A percentile compares a stretch with the other conserved stretches of the same genome.
Evolutionary conservation across 2,329 filamentous ascomycete species (phyloP).

Genomic region (Cladophialophora yegresii): DNA sequence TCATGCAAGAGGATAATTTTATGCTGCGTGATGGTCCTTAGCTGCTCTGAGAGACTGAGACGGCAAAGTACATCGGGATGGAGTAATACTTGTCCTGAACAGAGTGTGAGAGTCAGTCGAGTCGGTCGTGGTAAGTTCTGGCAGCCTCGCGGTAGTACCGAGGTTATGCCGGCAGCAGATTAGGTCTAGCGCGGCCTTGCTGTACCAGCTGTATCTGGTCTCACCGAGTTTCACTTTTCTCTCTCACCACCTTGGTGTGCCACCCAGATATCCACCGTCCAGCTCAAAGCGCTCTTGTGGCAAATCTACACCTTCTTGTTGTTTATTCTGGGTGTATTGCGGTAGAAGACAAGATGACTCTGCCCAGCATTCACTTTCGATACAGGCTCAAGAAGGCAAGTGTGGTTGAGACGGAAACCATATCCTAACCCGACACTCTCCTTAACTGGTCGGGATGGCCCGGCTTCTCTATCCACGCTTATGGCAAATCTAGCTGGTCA

Average conservation of each 20-base stretch:
- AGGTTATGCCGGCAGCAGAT: background rate
- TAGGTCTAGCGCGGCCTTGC: conserved; percentile 6
- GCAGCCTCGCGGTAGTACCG: conserved; percentile 9
- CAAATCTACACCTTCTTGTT: background rate
- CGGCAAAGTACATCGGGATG: no score
- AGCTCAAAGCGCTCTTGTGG: background rate
- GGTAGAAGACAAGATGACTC: background rate
- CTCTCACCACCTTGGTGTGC: background rate
- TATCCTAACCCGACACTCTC: conserved; percentile 12
- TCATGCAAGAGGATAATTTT: background rate
- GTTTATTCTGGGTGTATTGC: background rate
- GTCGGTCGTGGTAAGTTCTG: conserved; percentile 9
- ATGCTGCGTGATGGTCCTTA: background rate
- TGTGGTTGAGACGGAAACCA: conserved; percentile 15
- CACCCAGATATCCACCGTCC: background rate
- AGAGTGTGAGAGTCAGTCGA: background rate
- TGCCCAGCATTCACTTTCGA: background rate
- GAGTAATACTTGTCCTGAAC: background rate
- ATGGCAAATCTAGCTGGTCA: background rate
- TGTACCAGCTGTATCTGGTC: no score
- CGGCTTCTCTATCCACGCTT: conserved; percentile 5
- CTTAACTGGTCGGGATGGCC: conserved; percentile 6
- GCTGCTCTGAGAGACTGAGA: no score
- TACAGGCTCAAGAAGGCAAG: conserved; percentile 5
- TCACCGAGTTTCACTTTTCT: background rate